Percentiles rank a stretch among this genome's conserved stretches.
These are phyloP conservation scores for Saksenaea oblongispora DNA, from an alignment of 371 early-diverging fungal species.

Conservation along the genomic window DNA sequence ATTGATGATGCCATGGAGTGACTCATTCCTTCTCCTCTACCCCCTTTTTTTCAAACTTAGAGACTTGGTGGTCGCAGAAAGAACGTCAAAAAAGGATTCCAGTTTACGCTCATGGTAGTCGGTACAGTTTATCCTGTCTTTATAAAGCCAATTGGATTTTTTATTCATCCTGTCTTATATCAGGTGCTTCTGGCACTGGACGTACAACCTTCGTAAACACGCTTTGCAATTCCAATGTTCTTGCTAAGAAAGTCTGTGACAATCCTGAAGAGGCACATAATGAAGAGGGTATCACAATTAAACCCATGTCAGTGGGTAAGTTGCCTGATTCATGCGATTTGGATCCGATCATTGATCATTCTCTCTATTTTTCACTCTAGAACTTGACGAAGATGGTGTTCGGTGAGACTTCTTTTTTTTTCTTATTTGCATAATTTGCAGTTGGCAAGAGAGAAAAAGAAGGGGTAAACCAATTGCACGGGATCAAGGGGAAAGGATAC, in stretches of 20 bases:
- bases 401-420: conserved; percentile 48
- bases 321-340: neutral
- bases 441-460: neutral
- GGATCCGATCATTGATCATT: neutral
- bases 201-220: conserved; percentile 99
- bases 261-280: conserved; percentile 86
- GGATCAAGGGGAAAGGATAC: conserved; percentile 1
- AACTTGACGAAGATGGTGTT: conserved; percentile 96
- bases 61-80: conserved; percentile 82
- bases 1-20: conserved; percentile 8
- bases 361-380: conserved; percentile 31
- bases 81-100: conserved; percentile 94
- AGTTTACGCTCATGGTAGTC: conserved; percentile 96
- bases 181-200: conserved; percentile 93
- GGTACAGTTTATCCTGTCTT: conserved; percentile 57
- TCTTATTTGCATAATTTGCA: neutral
- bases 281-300: conserved; percentile 92
- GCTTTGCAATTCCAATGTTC: conserved; percentile 81
- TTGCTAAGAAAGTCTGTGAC: conserved; percentile 69
- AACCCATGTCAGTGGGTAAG: conserved; percentile 67
- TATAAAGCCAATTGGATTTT: conserved; percentile 3
- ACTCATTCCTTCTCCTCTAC: neutral
- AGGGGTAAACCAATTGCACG: neutral
- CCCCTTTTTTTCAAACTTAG: conserved; percentile 18
- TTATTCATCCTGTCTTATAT: neutral